These are phyloP conservation scores for Mycena albidolilacea DNA, from an alignment of 768 basidiomycete genomes.

Conservation along the genomic window DNA sequence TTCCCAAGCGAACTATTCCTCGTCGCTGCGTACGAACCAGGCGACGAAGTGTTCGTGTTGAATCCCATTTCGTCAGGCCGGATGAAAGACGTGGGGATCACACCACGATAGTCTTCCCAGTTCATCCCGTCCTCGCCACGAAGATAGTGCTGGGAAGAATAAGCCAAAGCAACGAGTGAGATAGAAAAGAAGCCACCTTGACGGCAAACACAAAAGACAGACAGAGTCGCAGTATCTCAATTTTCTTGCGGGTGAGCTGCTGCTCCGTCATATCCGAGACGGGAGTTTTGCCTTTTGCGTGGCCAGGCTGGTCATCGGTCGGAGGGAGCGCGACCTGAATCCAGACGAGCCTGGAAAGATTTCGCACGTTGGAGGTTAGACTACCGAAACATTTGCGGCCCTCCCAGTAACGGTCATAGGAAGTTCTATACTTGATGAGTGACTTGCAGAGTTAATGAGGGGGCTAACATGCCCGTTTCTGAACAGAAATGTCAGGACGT, in stretches of 20 bases:
- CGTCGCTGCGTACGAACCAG: conserved; percentile 62
- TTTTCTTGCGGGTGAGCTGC: conserved; percentile 77
- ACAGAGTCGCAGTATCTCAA: conserved; percentile 76
- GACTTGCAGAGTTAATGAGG: background rate
- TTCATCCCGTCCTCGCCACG: conserved; percentile 86
- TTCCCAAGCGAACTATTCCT: conserved; percentile 44
- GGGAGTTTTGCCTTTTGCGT: conserved; percentile 68
- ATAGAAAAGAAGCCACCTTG: conserved; percentile 52
- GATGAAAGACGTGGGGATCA: conserved; percentile 75
- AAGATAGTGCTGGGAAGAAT: conserved; percentile 71
- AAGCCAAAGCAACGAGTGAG: conserved; percentile 18
- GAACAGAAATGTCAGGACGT: conserved; percentile 17
- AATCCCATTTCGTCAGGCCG: conserved; percentile 62
- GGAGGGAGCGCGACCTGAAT: conserved; percentile 80
- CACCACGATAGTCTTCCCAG: conserved; percentile 74
- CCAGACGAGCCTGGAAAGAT: conserved; percentile 86
- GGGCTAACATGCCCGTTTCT: conserved; percentile 74
- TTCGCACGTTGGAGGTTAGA: conserved; percentile 81
- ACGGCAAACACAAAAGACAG: conserved; percentile 81
- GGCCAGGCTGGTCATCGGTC: conserved; percentile 57
- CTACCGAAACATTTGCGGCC: conserved; percentile 88
- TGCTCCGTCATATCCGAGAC: conserved; percentile 58
- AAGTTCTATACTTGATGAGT: conserved; percentile 66
- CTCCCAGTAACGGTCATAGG: conserved; percentile 91
- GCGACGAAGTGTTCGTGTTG: conserved; percentile 50